phyloP scores from a whole-genome alignment of 2,329 filamentous ascomycete genomes.

The Penicillium sp. region DNA sequence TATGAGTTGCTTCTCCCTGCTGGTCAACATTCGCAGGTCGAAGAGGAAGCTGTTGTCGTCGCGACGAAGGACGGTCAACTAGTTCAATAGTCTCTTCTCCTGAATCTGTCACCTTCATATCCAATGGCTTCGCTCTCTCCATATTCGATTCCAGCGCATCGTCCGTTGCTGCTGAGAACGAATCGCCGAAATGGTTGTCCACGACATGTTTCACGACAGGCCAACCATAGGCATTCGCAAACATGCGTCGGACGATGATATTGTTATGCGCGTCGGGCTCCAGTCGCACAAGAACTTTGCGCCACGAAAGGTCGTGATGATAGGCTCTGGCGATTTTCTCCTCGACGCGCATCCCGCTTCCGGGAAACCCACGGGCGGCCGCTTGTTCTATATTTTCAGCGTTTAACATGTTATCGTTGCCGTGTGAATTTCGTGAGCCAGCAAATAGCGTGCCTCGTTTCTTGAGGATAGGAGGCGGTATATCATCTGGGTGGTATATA shows the following conservation, averaged over 20 bases:
- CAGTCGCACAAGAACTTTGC: constrained; percentile 90
- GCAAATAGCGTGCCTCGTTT: constrained; percentile 38
- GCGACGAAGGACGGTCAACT: constrained; percentile 10
- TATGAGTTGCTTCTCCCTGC: neutral
- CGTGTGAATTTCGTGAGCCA: constrained; percentile 18
- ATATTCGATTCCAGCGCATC: constrained; percentile 64
- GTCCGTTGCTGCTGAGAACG: constrained; percentile 59
- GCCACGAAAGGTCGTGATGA: constrained; percentile 86
- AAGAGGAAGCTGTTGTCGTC: neutral
- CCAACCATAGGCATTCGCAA: constrained; percentile 96
- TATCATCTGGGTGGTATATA: constrained; percentile 89
- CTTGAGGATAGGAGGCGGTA: constrained; percentile 66
- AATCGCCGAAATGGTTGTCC: constrained; percentile 87
- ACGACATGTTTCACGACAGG: constrained; percentile 93
- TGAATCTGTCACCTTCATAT: constrained; percentile 55
- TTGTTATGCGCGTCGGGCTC: constrained; percentile 99
- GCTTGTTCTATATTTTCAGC: constrained; percentile 16
- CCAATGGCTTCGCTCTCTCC: constrained; percentile 64
- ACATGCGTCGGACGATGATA: constrained; percentile 93
- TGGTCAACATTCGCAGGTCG: constrained; percentile 10
- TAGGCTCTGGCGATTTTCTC: constrained; percentile 97
- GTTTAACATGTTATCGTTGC: constrained; percentile 5
- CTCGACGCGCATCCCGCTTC: constrained; percentile 72
- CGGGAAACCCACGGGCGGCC: constrained; percentile 19
- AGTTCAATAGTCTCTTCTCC: constrained; percentile 60